Evolutionary conservation across 1,284 basidiomycete species (phyloP), one percentile per base, ranked within the genome.

Genomic region (Naganishia albida): DNA sequence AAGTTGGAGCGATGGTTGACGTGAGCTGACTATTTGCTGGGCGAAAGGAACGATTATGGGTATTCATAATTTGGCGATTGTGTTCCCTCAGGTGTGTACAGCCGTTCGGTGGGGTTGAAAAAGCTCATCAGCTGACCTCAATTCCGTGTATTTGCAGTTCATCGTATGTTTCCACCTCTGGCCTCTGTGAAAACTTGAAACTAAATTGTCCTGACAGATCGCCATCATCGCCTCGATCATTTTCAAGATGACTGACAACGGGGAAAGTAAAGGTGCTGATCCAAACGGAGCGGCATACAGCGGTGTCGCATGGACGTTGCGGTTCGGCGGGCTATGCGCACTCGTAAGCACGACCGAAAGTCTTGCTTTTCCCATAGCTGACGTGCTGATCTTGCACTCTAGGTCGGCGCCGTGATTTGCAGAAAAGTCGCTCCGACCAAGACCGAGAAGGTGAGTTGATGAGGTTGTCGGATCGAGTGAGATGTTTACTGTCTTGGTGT

Each of bases 51-150:
- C 92, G 2, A 88, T 97, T 52, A 83, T 97, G 52, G 94, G 94
- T 2, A 94, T 98, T 48, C 94, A 98, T 77, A 97, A 97, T 73
- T 82, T 97, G 7, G 90, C 93, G 2, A 92, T 95, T 68, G 93
- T 95, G 26, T 85, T 91, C 78, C 93, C 92, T 23, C 93, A 96
- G 72, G 90, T 95, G 74, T 84, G 94, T 66, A 20, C n/a, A 38
- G 2, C n/a, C 7, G 10, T 16, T 26, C 30, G 25, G 1, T 6
- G 42, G 10, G 39, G 10, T 26, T 13, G 18, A 2, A 92, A 74
- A 73, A 90, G 83, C 3, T 18, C 25, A 52, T 57, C 16, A 50
- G 20, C 46, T 44, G 44, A 25, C 63, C 63, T 68, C 46, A 43
- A 30, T 44, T 49, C 38, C 51, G 30, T 42, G 12, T 28, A 12